These are phyloP conservation scores for Flammula alnicola DNA, from an alignment of 1,284 basidiomycete species.

Conservation along the genomic window DNA sequence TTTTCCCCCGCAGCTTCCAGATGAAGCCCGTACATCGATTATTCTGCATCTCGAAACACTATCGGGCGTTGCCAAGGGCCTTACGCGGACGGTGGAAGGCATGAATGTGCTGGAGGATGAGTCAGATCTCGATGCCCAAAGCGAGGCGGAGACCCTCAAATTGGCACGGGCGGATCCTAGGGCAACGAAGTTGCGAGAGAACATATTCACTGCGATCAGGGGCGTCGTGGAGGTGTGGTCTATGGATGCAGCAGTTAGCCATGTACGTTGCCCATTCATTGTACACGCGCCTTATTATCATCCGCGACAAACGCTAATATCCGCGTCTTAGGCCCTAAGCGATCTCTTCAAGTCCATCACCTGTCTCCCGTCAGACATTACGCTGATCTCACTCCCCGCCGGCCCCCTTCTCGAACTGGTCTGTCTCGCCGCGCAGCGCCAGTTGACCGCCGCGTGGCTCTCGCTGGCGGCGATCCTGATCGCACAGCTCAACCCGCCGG, in stretches of 20 bases:
- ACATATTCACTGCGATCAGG: conserved; percentile 62
- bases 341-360: conserved; percentile 85
- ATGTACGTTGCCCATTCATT: conserved; percentile 59
- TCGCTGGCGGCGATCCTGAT: conserved; percentile 79
- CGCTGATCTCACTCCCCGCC: conserved; percentile 78
- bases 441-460: conserved; percentile 84
- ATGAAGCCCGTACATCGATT: conserved; percentile 63
- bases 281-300: neutral
- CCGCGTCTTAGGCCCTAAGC: conserved; percentile 63
- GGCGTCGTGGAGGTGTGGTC: conserved; percentile 72
- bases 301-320: neutral
- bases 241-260: conserved; percentile 72
- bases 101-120: conserved; percentile 68
- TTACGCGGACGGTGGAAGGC: conserved; percentile 77
- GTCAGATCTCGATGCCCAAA: conserved; percentile 52
- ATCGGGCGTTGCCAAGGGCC: conserved; percentile 81
- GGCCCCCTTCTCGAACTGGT: conserved; percentile 80
- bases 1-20: conserved; percentile 55
- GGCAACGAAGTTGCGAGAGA: conserved; percentile 65
- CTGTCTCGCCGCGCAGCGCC: conserved; percentile 73
- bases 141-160: conserved; percentile 57
- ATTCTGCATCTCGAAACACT: conserved; percentile 79
- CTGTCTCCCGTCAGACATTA: conserved; percentile 70
- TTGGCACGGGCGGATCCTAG: conserved; percentile 68
- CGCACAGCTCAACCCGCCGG: conserved; percentile 78